Percentiles rank a stretch among this genome's conserved stretches.
These are phyloP conservation scores for Papiliotrema terrestris DNA, from an alignment of 1,284 basidiomycete genomes.

Conservation along the genomic window DNA sequence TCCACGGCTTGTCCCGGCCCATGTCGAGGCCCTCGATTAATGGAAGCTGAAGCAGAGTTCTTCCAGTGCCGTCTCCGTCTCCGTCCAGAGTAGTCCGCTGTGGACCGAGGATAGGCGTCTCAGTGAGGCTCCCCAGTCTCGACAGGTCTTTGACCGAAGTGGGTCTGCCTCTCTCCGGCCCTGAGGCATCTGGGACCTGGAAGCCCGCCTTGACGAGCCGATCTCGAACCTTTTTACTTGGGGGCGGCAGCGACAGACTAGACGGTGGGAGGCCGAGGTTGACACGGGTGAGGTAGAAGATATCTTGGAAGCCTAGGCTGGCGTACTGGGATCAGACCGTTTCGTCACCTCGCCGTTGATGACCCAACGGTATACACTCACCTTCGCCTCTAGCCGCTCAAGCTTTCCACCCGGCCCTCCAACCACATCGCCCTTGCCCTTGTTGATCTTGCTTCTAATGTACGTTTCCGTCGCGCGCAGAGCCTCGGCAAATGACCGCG, in stretches of 20 bases:
- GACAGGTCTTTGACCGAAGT: background rate
- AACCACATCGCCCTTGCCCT: background rate
- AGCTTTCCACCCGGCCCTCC: background rate
- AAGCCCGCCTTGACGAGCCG: background rate
- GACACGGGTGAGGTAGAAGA: constrained; percentile 1
- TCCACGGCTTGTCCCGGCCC: too few relatives aligned
- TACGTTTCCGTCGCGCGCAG: background rate
- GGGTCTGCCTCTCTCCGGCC: background rate
- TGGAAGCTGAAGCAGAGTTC: too few relatives aligned
- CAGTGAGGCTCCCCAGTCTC: background rate
- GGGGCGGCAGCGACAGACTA: background rate
- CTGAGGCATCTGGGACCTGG: background rate
- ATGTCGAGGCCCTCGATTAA: too few relatives aligned
- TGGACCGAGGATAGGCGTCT: too few relatives aligned
- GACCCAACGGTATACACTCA: background rate
- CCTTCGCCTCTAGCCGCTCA: background rate
- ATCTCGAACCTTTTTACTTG: background rate
- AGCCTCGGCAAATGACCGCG: background rate
- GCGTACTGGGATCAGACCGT: background rate
- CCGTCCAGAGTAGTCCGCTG: too few relatives aligned
- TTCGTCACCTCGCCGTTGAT: background rate
- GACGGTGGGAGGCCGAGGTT: background rate
- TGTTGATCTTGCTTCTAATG: background rate
- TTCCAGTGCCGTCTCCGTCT: too few relatives aligned
- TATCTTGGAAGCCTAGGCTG: background rate